Base-by-base conservation (phyloP, 2,329 filamentous ascomycete species). In the Beauveria sp. region DNA sequence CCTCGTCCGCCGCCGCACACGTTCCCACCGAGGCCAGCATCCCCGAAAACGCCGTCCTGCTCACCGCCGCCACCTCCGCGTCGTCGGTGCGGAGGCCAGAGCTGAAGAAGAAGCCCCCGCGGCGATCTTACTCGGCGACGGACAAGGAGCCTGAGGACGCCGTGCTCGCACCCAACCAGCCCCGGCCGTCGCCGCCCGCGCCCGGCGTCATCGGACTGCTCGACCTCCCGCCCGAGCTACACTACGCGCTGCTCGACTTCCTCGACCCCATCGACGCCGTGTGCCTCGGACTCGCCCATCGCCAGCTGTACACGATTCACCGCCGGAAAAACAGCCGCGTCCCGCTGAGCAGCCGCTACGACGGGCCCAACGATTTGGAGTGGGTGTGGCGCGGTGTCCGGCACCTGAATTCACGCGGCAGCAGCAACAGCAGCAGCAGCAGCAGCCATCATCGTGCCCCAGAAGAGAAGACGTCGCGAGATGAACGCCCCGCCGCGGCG, bases 241-340 rank as follows among this genome's bases (percentile, higher is more conserved):
- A 86, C 71, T 85, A 81, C 65, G 74, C 78, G 64, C 77, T 88
- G 65, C 84, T 86, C 67, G 83, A 85, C 70, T 81, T 82, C 65
- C 80, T 88, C 62, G 85, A 88, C 72, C 82, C 83, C 54, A 86
- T 88, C 65, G 85, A 88, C 72, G 83, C 83, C 68, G 83, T 81
- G 45, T 87, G 84, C 69, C 75, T 88, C 45, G 85, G 83, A 16
- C 77, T 88, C 58, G 80, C 83, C 43, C 83, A 79, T 74, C 77
- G 76, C 49, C 77, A 81, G 69, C 79, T 86, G 65, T 87, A 88
- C 71, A 73, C 76, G 40, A 83, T 87, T 67, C 83, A 85, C 71
- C 77, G 78, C 28, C 79, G 78, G 60, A 76, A 85, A 72, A 79
- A 85, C 70, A 82, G 81, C 59, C 75, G 71, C 8, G 80, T 87